Conservation (phyloP, 2,329 filamentous ascomycete genomes). For the Colletotrichum magnum region DNA sequence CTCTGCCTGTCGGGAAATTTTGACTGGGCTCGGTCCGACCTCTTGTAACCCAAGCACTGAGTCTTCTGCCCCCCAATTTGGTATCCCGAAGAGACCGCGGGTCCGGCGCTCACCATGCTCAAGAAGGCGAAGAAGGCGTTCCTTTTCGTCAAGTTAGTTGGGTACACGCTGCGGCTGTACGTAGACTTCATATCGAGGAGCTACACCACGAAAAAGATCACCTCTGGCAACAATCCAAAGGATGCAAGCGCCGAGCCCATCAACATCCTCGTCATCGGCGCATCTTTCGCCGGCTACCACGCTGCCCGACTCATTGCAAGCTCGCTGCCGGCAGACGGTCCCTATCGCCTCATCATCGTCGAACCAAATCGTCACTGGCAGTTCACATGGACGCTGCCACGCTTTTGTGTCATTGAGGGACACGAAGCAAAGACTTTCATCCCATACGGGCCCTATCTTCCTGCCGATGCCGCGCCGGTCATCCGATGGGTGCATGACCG, state of each 20-base stretch:
- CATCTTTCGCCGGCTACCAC: conserved; percentile 70
- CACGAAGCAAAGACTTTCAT: conserved; percentile 73
- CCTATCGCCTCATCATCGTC: conserved; percentile 67
- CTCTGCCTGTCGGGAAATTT: neutral
- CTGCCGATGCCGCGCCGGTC: conserved; percentile 49
- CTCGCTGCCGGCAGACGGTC: conserved; percentile 60
- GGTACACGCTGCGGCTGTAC: conserved; percentile 43
- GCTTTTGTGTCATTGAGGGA: conserved; percentile 69
- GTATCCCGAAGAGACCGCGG: neutral
- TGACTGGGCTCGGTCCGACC: neutral
- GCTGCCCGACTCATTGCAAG: conserved; percentile 63
- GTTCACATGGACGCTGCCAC: conserved; percentile 72
- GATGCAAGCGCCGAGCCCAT: conserved; percentile 43
- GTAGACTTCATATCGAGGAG: conserved; percentile 36
- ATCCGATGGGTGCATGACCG: conserved; percentile 59
- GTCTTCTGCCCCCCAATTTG: neutral
- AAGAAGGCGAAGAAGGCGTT: conserved; percentile 48
- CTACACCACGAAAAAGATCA: conserved; percentile 35
- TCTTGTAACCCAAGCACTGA: neutral
- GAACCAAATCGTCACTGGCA: conserved; percentile 74
- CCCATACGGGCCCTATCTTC: conserved; percentile 64
- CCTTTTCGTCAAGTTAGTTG: conserved; percentile 49
- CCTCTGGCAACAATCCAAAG: conserved; percentile 33
- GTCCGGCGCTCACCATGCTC: conserved; percentile 2
- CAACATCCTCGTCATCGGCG: conserved; percentile 70